These are phyloP conservation scores for Moricandia arvensis DNA, from an alignment of 345 rosid genomes.

Conservation along the genomic window DNA sequence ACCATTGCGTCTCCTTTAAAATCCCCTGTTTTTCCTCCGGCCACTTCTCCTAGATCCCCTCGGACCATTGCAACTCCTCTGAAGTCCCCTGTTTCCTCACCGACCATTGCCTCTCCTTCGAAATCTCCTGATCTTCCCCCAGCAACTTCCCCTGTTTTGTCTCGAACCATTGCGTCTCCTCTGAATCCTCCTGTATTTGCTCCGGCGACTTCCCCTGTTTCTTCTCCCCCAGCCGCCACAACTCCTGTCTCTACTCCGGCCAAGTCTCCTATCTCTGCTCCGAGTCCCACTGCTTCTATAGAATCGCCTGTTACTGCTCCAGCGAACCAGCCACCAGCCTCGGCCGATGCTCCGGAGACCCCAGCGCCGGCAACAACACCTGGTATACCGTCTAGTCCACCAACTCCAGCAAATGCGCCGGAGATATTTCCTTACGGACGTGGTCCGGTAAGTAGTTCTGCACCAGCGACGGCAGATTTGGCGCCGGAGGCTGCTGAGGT, in stretches of 20 bases:
- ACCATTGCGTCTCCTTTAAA: background rate
- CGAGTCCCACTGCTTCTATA: conserved; percentile 33
- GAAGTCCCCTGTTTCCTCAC: conserved; percentile 12
- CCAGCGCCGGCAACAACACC: conserved; percentile 40
- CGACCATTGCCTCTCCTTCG: conserved; percentile 10
- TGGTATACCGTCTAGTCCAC: conserved; percentile 47
- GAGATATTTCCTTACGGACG: conserved; percentile 54
- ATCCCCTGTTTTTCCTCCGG: conserved; percentile 29
- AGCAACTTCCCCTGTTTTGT: conserved; percentile 2
- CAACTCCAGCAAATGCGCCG: conserved; percentile 50
- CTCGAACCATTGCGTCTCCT: conserved; percentile 9
- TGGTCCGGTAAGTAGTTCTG: conserved; percentile 33
- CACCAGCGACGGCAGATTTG: conserved; percentile 23
- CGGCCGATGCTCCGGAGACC: conserved; percentile 39
- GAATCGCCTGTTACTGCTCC: conserved; percentile 14
- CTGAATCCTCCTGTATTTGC: conserved; percentile 27
- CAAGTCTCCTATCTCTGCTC: conserved; percentile 29
- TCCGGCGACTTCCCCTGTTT: conserved; percentile 32
- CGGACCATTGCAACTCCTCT: conserved; percentile 26
- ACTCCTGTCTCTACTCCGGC: conserved; percentile 8
- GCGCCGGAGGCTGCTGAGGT: conserved; percentile 40
- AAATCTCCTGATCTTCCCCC: conserved; percentile 18
- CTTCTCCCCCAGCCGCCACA: conserved; percentile 31
- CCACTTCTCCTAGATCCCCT: conserved; percentile 6
- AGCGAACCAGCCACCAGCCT: conserved; percentile 27